These are phyloP conservation scores for Gaeumannomyces tritici DNA, from an alignment of 2,329 filamentous ascomycete species.

Conservation along the genomic window DNA sequence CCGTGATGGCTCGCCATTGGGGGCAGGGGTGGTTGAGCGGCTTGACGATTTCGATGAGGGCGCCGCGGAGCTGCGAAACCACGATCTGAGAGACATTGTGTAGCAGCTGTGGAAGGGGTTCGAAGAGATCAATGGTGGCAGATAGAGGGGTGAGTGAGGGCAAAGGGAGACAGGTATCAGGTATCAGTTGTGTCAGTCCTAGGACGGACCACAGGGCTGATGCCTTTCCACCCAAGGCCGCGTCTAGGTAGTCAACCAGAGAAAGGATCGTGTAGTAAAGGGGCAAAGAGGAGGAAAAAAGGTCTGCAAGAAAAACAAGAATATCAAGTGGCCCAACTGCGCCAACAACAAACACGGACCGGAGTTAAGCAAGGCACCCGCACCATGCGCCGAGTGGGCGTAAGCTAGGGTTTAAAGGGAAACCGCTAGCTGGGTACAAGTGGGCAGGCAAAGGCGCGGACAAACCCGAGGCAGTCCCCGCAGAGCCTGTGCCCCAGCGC, in stretches of 20 bases:
- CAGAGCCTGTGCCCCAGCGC: not conserved
- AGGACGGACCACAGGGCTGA: no score
- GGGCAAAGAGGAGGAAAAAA: not conserved
- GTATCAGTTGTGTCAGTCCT: not conserved
- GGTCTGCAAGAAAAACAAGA: no score
- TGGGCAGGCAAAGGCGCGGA: not conserved
- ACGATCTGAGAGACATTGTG: slow-evolving; percentile 30
- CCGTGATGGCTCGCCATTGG: slow-evolving; percentile 5
- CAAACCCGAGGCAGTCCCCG: not conserved
- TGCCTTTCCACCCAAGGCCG: not conserved
- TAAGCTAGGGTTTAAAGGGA: not conserved
- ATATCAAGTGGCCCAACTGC: no score
- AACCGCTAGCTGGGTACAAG: not conserved
- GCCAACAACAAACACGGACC: no score
- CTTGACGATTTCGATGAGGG: slow-evolving; percentile 14
- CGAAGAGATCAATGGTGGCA: not conserved
- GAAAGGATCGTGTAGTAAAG: not conserved
- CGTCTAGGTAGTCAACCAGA: not conserved
- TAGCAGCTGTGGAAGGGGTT: not conserved
- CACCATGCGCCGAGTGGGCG: no score
- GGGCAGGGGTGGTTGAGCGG: slow-evolving; percentile 10
- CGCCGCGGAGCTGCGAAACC: slow-evolving; percentile 36
- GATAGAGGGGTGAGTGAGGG: not conserved
- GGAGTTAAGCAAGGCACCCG: no score
- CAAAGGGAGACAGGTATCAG: not conserved